These are phyloP conservation scores for Boletus sp. DNA, from an alignment of 768 basidiomycete genomes.

Conservation along the genomic window DNA sequence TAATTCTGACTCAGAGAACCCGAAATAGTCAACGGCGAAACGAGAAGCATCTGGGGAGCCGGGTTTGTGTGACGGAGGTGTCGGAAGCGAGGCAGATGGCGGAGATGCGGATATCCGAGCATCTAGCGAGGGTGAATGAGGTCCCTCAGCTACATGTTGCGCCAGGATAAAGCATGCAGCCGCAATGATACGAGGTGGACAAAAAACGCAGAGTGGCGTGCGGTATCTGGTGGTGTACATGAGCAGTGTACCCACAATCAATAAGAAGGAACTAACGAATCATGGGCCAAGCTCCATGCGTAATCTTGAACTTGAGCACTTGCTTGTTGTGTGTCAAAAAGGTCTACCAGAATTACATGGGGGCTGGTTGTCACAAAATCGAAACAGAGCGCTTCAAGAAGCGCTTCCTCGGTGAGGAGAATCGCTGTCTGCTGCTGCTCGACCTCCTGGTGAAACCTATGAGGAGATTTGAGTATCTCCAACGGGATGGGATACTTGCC, in stretches of 20 bases:
- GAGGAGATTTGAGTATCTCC: neutral
- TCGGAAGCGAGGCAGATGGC: constrained; percentile 73
- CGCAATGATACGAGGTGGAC: constrained; percentile 66
- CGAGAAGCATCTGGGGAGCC: constrained; percentile 67
- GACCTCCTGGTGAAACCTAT: constrained; percentile 54
- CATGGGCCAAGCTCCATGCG: constrained; percentile 84
- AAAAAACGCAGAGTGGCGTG: constrained; percentile 74
- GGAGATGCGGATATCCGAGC: constrained; percentile 69
- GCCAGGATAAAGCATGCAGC: constrained; percentile 76
- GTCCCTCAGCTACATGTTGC: constrained; percentile 67
- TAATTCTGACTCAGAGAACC: constrained; percentile 58
- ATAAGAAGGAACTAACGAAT: constrained; percentile 56
- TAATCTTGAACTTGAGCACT: constrained; percentile 59
- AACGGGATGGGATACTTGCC: constrained; percentile 38
- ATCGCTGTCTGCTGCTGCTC: constrained; percentile 68
- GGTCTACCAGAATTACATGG: constrained; percentile 69
- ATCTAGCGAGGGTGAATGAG: constrained; percentile 69
- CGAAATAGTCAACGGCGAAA: constrained; percentile 64
- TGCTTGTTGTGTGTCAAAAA: constrained; percentile 56
- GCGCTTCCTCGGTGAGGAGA: constrained; percentile 69
- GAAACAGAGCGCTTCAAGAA: constrained; percentile 82
- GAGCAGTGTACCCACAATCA: constrained; percentile 2
- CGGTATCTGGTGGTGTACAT: constrained; percentile 52
- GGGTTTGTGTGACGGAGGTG: constrained; percentile 75
- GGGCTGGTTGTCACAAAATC: constrained; percentile 79